These are phyloP conservation scores for Diacronema lutheri DNA, from an alignment of 78 protist genomes.

Conservation along the genomic window DNA sequence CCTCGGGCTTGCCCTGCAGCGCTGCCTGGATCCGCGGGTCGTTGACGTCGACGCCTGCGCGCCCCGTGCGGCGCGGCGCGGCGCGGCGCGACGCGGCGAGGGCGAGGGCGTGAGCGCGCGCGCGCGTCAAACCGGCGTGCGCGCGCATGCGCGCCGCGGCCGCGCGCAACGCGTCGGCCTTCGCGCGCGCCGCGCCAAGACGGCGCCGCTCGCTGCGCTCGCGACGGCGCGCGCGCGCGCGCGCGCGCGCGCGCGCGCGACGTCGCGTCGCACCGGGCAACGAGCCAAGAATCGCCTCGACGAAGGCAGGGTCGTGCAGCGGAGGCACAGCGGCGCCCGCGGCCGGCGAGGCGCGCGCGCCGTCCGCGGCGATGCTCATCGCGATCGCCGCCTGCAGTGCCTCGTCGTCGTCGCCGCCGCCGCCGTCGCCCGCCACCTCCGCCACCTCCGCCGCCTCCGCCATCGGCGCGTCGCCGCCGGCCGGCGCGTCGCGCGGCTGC, in stretches of 20 bases:
- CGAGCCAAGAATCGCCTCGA: not conserved
- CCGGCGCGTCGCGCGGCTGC: not conserved
- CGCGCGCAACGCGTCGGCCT: too few relatives aligned
- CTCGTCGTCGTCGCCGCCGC: constrained; percentile 15
- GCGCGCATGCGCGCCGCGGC: too few relatives aligned
- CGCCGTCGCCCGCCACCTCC: too few relatives aligned
- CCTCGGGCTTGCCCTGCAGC: not conserved
- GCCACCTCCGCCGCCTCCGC: not conserved
- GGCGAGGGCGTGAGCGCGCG: not conserved
- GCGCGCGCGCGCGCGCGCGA: too few relatives aligned
- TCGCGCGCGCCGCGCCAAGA: too few relatives aligned
- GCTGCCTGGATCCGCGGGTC: constrained; percentile 23
- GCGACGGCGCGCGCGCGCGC: too few relatives aligned
- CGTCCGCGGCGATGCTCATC: not conserved
- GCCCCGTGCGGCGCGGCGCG: not conserved
- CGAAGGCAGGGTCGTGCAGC: not conserved
- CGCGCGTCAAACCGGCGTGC: too few relatives aligned
- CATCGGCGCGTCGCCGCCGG: not conserved
- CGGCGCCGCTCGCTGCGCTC: too few relatives aligned
- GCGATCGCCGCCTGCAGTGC: not conserved
- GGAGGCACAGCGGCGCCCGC: not conserved
- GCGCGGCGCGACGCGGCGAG: not conserved
- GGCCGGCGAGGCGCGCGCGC: not conserved
- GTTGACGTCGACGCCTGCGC: constrained; percentile 7
- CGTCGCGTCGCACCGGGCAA: not conserved